phyloP scores from a whole-genome alignment of 1,284 basidiomycete species.

The Sanguinoderma infundibulare region DNA sequence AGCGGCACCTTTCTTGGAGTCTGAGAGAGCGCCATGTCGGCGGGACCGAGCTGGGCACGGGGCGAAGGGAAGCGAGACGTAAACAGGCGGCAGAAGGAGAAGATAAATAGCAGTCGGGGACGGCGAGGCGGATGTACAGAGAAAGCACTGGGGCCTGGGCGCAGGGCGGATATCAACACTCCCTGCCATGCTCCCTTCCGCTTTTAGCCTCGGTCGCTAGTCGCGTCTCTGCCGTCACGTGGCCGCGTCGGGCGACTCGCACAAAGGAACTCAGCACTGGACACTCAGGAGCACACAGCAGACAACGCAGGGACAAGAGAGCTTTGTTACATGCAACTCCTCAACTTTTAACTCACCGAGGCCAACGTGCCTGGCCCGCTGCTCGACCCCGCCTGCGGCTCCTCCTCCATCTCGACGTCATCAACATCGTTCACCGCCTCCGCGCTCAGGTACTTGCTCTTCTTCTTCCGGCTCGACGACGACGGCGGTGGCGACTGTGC shows the following conservation, averaged over 20 bases:
- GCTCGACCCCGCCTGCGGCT: slow-evolving; percentile 20
- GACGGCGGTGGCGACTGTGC: slow-evolving; percentile 52
- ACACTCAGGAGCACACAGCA: too few species aligned
- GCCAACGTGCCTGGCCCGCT: slow-evolving; percentile 5
- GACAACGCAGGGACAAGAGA: too few species aligned
- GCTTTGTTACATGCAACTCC: too few species aligned
- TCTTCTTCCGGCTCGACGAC: slow-evolving; percentile 41
- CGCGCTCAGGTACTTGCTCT: slow-evolving; percentile 57
- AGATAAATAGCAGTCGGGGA: slow-evolving; percentile 6
- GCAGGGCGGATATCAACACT: background rate
- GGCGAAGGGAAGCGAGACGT: slow-evolving; percentile 7
- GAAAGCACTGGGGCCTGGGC: background rate
- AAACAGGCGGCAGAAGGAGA: slow-evolving; percentile 11
- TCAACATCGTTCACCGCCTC: slow-evolving; percentile 49
- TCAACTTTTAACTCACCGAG: background rate
- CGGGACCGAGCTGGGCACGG: slow-evolving; percentile 5
- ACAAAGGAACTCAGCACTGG: background rate
- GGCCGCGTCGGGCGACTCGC: slow-evolving; percentile 10
- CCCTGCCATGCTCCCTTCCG: background rate
- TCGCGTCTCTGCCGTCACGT: slow-evolving; percentile 18
- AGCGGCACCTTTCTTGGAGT: slow-evolving; percentile 79
- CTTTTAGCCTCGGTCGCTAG: slow-evolving; percentile 12
- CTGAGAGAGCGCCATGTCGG: slow-evolving; percentile 46
- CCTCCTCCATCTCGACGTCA: slow-evolving; percentile 33
- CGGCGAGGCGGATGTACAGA: background rate